These are phyloP conservation scores for Schizochytrium sp. DNA, from an alignment of 108 stramenopile genomes.

Conservation along the genomic window DNA sequence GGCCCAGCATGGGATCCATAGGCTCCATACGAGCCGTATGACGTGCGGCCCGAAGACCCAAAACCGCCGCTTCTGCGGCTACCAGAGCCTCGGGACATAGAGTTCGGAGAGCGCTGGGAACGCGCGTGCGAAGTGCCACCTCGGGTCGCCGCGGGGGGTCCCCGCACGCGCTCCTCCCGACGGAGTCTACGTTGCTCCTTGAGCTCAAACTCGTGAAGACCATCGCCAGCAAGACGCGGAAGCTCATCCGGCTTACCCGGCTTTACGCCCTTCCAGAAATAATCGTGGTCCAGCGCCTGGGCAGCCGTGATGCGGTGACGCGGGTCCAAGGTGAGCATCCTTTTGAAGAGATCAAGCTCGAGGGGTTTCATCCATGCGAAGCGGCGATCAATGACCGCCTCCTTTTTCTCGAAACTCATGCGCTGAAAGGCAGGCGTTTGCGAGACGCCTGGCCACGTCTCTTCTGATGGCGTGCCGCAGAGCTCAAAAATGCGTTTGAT, in stretches of 20 bases:
- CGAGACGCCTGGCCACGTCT: slow-evolving; percentile 78
- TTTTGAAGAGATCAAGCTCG: background rate
- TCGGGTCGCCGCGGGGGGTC: too few species aligned
- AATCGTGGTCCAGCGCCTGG: slow-evolving; percentile 68
- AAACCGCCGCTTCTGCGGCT: too few species aligned
- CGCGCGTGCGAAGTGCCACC: too few species aligned
- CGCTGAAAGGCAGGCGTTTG: background rate
- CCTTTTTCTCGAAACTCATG: background rate
- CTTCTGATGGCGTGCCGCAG: slow-evolving; percentile 84
- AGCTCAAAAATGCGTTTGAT: slow-evolving; percentile 88
- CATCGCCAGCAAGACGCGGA: background rate
- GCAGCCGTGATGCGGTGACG: slow-evolving; percentile 67
- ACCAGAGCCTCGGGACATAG: too few species aligned
- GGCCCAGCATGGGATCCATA: background rate
- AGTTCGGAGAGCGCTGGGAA: too few species aligned
- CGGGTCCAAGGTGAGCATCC: slow-evolving; percentile 79
- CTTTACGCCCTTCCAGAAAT: slow-evolving; percentile 25
- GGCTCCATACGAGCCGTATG: background rate
- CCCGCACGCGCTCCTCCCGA: background rate
- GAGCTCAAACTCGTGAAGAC: slow-evolving; percentile 14
- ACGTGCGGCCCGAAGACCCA: too few species aligned
- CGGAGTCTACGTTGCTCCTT: background rate
- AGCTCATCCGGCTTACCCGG: background rate
- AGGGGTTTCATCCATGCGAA: background rate
- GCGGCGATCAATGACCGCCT: background rate